Evolutionary conservation across 805 yeast species (phyloP).

Genomic region (Alloascoidea africana): DNA sequence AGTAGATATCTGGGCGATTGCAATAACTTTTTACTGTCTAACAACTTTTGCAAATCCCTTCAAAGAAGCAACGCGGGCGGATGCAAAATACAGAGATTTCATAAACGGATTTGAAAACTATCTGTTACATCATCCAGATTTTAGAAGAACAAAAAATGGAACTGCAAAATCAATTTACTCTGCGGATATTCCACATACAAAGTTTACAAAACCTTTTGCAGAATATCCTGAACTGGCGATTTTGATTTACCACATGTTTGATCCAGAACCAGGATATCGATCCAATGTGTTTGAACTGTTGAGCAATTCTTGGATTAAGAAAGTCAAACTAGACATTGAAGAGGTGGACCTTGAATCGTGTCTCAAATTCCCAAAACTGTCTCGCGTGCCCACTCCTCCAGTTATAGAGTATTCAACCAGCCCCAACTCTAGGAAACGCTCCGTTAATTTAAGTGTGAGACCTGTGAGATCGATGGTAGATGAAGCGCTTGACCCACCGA

Average conservation of each 20-base stretch:
- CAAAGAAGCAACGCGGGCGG: constrained; percentile 27
- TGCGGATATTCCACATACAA: too few relatives aligned
- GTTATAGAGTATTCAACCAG: neutral
- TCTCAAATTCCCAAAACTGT: neutral
- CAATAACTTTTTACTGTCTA: constrained; percentile 48
- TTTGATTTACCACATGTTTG: neutral
- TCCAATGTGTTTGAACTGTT: neutral
- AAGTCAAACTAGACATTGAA: neutral
- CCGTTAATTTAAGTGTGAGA: neutral
- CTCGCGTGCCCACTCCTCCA: neutral
- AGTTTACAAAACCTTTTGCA: neutral
- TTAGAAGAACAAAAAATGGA: neutral
- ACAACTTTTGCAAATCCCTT: constrained; percentile 49
- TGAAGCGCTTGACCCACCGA: neutral
- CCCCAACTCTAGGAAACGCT: neutral
- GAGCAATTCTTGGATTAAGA: neutral
- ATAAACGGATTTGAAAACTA: constrained; percentile 28
- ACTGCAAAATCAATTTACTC: too few relatives aligned
- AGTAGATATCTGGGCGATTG: constrained; percentile 64
- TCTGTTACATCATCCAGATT: constrained; percentile 8
- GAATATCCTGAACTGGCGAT: neutral
- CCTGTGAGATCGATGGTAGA: neutral
- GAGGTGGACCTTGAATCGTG: neutral
- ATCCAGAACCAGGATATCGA: constrained; percentile 1
- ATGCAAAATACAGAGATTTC: constrained; percentile 42